These are phyloP conservation scores for Ampelocalamus luodianensis DNA, from an alignment of 176 grass and related monocot genomes.

Conservation along the genomic window DNA sequence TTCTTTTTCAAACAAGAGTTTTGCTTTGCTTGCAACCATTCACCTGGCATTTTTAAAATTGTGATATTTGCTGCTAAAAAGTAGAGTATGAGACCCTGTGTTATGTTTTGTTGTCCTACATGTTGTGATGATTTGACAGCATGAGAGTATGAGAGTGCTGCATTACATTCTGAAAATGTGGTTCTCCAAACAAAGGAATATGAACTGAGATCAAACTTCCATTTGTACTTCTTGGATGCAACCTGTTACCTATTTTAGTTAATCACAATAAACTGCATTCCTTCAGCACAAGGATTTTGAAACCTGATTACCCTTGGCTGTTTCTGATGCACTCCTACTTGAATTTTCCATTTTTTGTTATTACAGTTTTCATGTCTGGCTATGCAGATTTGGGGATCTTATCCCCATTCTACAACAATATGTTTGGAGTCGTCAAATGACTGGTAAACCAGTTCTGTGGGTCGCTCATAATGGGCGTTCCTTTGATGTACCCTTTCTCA, in stretches of 20 bases:
- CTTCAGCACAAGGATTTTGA: constrained; percentile 19
- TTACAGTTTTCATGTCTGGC: constrained; percentile 35
- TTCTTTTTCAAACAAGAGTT: constrained; percentile 30
- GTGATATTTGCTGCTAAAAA: constrained; percentile 24
- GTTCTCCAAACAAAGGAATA: constrained; percentile 5
- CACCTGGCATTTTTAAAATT: background rate
- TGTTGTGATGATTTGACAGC: background rate
- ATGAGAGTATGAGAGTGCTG: constrained; percentile 11
- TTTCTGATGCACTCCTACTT: constrained; percentile 15
- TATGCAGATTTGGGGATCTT: constrained; percentile 68
- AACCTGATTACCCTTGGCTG: constrained; percentile 30
- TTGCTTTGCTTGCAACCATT: constrained; percentile 33
- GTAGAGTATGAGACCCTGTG: background rate
- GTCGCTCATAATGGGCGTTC: constrained; percentile 75
- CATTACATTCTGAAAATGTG: constrained; percentile 43
- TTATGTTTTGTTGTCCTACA: constrained; percentile 19
- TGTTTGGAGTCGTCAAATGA: constrained; percentile 71
- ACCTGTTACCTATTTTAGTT: constrained; percentile 26
- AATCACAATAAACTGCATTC: background rate
- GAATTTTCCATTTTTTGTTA: constrained; percentile 10
- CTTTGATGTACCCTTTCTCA: constrained; percentile 87
- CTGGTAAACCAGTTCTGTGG: constrained; percentile 74
- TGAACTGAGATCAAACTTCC: constrained; percentile 23
- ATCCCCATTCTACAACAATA: constrained; percentile 67
- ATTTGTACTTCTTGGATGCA: constrained; percentile 18